Base-by-base conservation (phyloP, 2,329 filamentous ascomycete species). In the Mariannaea elegans region DNA sequence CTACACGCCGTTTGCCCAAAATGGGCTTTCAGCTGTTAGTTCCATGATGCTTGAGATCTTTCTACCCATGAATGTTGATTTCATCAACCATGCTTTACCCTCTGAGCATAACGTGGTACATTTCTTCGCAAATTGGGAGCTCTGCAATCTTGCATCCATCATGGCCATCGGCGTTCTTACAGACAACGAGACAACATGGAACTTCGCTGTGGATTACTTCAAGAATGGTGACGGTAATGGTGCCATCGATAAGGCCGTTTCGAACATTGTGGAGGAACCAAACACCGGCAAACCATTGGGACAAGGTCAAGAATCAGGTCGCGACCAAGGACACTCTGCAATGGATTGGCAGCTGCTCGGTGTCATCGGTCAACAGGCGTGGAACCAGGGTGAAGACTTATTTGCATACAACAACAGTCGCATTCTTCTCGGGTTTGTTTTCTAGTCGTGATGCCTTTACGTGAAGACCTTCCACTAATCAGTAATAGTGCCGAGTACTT, bases 11-110 rank as follows among this genome's bases (percentile, higher is more conserved):
- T 57, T 57, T 10, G 41, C 49, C 23, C 49, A 8, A 72, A 68
- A 2, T 80, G 77, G 75, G 19, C 64, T 13, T 59, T 62, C 12
- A 4, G 32, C 56, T 10, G 45, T 50, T 12, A 34, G 16, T 13
- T 23, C 29, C 19, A 56, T 59, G 46, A 55, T 48, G 50, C 46
- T 24, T 2, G 18, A 10, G 7, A 48, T 49, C n/a, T 62, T 62
- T 31, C 19, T 62, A 9, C 36, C 41, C 2, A 58, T 51, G 59
- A 65, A 39, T 34, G 21, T 24, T 10, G 55, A 45, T 16, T 58
- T 58, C 18, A 42, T 58, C 10, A 65, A 65, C 24, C 55, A 59
- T 4, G 59, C 18, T 6, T 42, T 57, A 2, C 27, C 29, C 4
- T 61, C 53, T 14, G 42, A 58, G 41, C 54, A 54, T 16, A 62